Evolutionary conservation across 257 asterid species (phyloP).

Genomic region (Forsythia suspensa): DNA sequence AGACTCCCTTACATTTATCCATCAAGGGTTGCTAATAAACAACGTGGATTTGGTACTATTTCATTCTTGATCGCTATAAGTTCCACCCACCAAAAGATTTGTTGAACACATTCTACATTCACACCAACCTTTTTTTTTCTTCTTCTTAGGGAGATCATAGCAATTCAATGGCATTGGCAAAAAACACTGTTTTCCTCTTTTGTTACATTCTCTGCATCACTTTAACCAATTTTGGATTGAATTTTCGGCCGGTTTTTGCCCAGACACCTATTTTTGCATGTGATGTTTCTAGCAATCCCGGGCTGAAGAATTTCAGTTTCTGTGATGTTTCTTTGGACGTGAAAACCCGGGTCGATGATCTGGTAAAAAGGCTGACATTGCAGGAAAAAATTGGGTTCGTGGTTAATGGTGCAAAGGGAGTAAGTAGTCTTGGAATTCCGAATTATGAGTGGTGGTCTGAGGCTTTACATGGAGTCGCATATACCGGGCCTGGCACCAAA

Average conservation of each 20-base stretch:
- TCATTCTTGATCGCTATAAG: conserved; percentile 33
- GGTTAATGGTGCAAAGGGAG: conserved; percentile 43
- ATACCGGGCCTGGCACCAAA: conserved; percentile 56
- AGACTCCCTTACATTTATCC: conserved; percentile 29
- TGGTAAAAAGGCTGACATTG: conserved; percentile 56
- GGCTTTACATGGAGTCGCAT: conserved; percentile 73
- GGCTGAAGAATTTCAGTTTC: conserved; percentile 44
- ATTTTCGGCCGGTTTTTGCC: conserved; percentile 17
- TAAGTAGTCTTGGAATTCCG: conserved; percentile 68
- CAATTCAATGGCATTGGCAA: conserved; percentile 50
- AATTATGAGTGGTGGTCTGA: conserved; percentile 89
- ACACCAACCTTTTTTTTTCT: neutral
- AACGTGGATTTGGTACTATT: conserved; percentile 23
- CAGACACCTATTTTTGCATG: conserved; percentile 68
- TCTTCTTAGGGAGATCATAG: conserved; percentile 33
- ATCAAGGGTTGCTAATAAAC: conserved; percentile 74
- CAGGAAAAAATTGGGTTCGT: conserved; percentile 71
- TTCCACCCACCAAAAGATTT: neutral
- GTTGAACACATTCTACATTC: neutral
- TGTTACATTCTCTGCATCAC: conserved; percentile 15
- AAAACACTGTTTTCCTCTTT: conserved; percentile 41
- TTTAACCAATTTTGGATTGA: neutral
- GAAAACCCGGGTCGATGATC: conserved; percentile 44
- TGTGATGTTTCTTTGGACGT: conserved; percentile 55
- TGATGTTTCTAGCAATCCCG: conserved; percentile 50